Conservation (phyloP, 2,329 filamentous ascomycete genomes). For the Trichophaea hybrida region DNA sequence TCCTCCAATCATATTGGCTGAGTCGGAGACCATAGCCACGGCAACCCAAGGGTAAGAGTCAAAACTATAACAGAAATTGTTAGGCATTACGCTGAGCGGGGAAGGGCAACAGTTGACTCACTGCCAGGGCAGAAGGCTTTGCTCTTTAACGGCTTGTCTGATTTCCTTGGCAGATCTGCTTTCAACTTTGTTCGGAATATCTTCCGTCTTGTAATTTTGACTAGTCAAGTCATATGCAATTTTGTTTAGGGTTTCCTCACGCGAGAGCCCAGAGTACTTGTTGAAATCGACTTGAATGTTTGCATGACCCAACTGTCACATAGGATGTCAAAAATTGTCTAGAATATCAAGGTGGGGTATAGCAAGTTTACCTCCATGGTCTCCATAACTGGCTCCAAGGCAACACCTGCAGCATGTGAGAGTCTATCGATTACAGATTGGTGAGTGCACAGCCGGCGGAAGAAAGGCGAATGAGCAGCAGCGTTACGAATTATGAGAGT, state of each 20-base stretch:
- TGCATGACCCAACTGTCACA: constrained; percentile 3
- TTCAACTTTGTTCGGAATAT: not conserved
- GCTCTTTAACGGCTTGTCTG: not conserved
- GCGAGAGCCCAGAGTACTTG: constrained; percentile 5
- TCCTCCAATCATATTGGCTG: constrained; percentile 47
- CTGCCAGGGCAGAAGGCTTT: constrained; percentile 12
- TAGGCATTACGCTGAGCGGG: not conserved
- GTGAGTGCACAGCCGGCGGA: constrained; percentile 4
- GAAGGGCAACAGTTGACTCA: not conserved
- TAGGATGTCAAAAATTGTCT: too few species aligned
- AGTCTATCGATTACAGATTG: constrained; percentile 6
- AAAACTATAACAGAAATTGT: constrained; percentile 13
- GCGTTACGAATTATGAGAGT: constrained; percentile 10
- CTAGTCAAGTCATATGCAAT: constrained; percentile 3
- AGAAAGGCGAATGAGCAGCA: constrained; percentile 8
- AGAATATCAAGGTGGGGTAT: too few species aligned
- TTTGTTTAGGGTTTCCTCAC: not conserved
- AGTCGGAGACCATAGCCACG: constrained; percentile 53
- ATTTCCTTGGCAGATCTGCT: constrained; percentile 8
- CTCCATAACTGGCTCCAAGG: constrained; percentile 12
- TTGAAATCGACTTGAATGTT: constrained; percentile 9
- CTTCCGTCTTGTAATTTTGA: not conserved
- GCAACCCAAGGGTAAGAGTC: constrained; percentile 57
- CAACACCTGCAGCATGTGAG: constrained; percentile 7
- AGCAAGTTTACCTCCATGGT: constrained; percentile 2